phyloP scores from a whole-genome alignment of 352 stramenopile species.

The Thraustochytrium sp. region DNA sequence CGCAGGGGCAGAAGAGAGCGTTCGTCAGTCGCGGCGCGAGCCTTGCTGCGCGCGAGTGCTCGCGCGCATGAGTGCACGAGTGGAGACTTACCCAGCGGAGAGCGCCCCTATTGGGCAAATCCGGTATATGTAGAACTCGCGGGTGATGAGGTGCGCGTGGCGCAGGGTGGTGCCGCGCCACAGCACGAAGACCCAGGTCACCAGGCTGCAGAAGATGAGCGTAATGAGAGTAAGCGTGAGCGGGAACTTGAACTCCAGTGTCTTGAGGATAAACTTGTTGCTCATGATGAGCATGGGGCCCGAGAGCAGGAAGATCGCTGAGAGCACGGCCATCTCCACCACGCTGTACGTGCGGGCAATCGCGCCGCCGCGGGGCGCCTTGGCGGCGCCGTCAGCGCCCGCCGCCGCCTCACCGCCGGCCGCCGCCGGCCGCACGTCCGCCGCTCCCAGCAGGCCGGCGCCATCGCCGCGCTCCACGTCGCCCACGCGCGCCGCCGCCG shows the following conservation, averaged over 20 bases:
- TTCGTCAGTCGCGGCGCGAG: not conserved
- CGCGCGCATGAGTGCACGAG: not conserved
- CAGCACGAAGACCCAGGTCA: slow-evolving; percentile 8
- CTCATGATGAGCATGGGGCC: slow-evolving; percentile 39
- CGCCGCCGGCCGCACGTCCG: too few species aligned
- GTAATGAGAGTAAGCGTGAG: slow-evolving; percentile 8
- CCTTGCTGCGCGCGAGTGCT: not conserved
- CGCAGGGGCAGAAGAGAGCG: not conserved
- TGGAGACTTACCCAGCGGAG: not conserved
- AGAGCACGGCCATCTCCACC: not conserved
- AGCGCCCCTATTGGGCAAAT: slow-evolving; percentile 42
- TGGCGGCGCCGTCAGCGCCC: too few species aligned
- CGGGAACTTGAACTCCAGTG: slow-evolving; percentile 40
- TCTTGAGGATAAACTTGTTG: slow-evolving; percentile 41
- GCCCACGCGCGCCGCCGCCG: too few species aligned
- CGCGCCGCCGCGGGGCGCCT: not conserved
- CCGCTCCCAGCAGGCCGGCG: too few species aligned
- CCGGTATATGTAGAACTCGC: slow-evolving; percentile 10
- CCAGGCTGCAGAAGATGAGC: slow-evolving; percentile 18
- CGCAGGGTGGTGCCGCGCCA: not conserved
- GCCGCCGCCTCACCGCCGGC: too few species aligned
- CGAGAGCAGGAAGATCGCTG: slow-evolving; percentile 8
- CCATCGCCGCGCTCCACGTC: too few species aligned
- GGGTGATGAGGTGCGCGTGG: slow-evolving; percentile 19
- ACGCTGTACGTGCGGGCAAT: not conserved